A percentile compares a stretch with the other conserved stretches of the same genome.
These are phyloP conservation scores for Aspergillus brunneoviolaceus DNA, from an alignment of 2,329 filamentous ascomycete species.

Conservation along the genomic window DNA sequence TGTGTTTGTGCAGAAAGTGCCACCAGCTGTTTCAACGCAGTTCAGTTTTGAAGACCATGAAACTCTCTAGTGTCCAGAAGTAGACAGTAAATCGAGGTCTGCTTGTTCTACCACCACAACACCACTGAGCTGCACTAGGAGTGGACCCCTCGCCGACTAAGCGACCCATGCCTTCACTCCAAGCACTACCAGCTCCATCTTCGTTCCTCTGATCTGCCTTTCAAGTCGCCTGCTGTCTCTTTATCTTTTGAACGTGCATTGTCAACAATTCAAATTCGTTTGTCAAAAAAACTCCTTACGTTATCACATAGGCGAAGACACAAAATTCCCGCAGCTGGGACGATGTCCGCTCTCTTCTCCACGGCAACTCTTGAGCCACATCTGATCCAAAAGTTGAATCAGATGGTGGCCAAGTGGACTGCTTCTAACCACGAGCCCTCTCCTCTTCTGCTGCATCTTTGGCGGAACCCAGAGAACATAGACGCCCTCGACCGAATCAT, in stretches of 20 bases:
- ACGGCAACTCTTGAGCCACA: constrained; percentile 1
- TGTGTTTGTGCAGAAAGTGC: no score
- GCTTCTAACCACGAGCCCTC: constrained; percentile 25
- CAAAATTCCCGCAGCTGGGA: background rate
- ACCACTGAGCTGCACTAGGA: background rate
- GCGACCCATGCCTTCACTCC: background rate
- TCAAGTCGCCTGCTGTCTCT: background rate
- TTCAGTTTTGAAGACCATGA: no score
- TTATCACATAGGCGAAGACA: background rate
- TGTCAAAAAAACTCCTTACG: background rate
- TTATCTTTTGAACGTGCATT: background rate
- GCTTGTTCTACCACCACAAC: background rate
- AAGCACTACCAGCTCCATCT: no score
- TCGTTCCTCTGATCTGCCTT: background rate
- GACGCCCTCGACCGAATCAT: constrained; percentile 33
- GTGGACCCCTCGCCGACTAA: background rate
- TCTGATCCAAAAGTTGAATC: constrained; percentile 18
- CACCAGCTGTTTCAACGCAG: no score
- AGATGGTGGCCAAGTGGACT: constrained; percentile 30
- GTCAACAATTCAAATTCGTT: background rate
- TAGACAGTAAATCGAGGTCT: no score
- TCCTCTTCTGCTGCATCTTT: constrained; percentile 30
- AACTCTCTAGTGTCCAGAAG: no score
- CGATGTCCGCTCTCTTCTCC: constrained; percentile 4
- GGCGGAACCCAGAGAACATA: constrained; percentile 25